These are phyloP conservation scores for Wickerhamiella azyma DNA, from an alignment of 805 yeast genomes.

Conservation along the genomic window DNA sequence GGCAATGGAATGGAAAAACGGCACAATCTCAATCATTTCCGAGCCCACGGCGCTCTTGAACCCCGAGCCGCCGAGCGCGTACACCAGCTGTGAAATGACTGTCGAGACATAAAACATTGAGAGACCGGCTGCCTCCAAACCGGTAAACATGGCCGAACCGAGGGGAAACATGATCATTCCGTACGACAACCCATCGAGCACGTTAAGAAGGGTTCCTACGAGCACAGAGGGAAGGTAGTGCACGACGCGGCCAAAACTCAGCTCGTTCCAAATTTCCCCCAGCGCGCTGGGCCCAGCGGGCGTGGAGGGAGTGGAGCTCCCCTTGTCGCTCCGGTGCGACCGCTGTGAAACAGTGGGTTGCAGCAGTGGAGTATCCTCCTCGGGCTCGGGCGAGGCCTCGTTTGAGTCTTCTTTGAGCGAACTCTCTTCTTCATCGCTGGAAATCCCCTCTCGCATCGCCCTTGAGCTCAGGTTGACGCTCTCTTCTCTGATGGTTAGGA, in stretches of 20 bases:
- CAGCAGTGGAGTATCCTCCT: constrained; percentile 3
- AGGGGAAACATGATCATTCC: constrained; percentile 97
- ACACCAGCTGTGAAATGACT: constrained; percentile 76
- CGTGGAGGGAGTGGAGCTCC: no score
- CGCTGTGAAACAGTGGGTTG: background rate
- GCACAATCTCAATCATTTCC: constrained; percentile 98
- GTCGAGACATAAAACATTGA: constrained; percentile 92
- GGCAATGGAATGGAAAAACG: constrained; percentile 95
- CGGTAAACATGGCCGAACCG: constrained; percentile 61
- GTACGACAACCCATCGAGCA: constrained; percentile 84
- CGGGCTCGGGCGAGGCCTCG: background rate
- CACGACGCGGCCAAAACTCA: constrained; percentile 2
- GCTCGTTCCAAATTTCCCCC: background rate
- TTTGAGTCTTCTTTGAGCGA: background rate
- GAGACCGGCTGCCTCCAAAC: constrained; percentile 75
- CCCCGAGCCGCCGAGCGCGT: constrained; percentile 80
- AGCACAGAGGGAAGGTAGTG: constrained; percentile 63
- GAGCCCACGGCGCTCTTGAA: constrained; percentile 89
- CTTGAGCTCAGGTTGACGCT: constrained; percentile 16
- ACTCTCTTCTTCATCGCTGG: background rate
- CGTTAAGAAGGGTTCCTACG: constrained; percentile 70
- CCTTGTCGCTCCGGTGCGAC: background rate
- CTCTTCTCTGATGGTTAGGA: constrained; percentile 16
- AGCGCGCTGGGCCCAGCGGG: constrained; percentile 1
- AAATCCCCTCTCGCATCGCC: constrained; percentile 14